Conservation (phyloP, 2,329 filamentous ascomycete species). For the Didymella sp. region DNA sequence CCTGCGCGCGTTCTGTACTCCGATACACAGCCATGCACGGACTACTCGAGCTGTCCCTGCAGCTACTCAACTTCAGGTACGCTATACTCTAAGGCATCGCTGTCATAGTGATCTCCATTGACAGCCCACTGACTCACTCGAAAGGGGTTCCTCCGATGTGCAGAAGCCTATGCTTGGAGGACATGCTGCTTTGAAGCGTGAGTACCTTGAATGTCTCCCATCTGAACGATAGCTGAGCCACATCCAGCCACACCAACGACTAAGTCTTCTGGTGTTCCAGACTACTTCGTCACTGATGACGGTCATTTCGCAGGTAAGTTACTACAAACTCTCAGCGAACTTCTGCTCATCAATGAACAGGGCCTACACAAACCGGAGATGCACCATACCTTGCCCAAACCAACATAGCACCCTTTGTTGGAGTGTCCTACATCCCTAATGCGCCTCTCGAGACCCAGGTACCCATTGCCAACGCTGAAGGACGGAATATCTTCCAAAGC, state of each 20-base stretch:
- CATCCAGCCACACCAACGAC: slow-evolving; percentile 31
- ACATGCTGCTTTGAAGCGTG: slow-evolving; percentile 29
- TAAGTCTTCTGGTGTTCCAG: slow-evolving; percentile 34
- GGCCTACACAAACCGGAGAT: slow-evolving; percentile 73
- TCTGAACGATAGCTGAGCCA: slow-evolving; percentile 11
- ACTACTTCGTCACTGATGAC: slow-evolving; percentile 45
- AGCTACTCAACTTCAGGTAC: slow-evolving; percentile 35
- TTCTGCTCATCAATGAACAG: slow-evolving; percentile 42
- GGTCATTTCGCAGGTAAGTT: slow-evolving; percentile 38
- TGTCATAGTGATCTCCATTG: not conserved
- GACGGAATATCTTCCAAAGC: slow-evolving; percentile 72
- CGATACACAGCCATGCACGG: slow-evolving; percentile 29
- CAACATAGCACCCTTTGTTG: slow-evolving; percentile 67
- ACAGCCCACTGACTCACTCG: not conserved
- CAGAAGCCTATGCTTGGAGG: slow-evolving; percentile 28
- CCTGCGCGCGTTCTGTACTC: not conserved
- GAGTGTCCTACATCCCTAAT: slow-evolving; percentile 70
- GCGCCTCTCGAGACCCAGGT: slow-evolving; percentile 73
- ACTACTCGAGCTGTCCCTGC: slow-evolving; percentile 34
- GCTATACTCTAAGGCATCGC: slow-evolving; percentile 6
- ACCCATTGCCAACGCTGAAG: slow-evolving; percentile 64
- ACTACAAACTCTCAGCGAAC: not conserved
- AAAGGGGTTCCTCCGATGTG: slow-evolving; percentile 17
- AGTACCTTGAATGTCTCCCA: slow-evolving; percentile 20
- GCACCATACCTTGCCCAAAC: slow-evolving; percentile 76